Evolutionary conservation across 2,329 filamentous ascomycete genomes (phyloP), one percentile per base, ranked within the genome.

Genomic region (Stromatinia cepivora): DNA sequence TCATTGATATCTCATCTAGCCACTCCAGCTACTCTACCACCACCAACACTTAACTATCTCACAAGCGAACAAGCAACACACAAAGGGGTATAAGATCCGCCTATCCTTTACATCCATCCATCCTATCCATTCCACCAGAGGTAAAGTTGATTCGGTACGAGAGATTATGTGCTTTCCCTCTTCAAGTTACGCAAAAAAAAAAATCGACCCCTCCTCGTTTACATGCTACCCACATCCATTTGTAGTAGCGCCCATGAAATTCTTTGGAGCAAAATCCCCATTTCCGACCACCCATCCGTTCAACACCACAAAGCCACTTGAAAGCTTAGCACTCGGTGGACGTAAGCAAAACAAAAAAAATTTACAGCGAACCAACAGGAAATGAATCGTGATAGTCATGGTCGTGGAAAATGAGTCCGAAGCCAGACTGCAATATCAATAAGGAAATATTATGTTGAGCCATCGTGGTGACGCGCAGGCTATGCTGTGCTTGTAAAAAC

Each of bases 371-470:
- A 68, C 28, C 39, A 52, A 42, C 39, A 36, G 20, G 54, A 56
- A 56, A 64, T 22, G 22, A 56, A 45, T 68, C 66, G 50, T 68
- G 50, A 56, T 58, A 68, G 66, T 68, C 66, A 36, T 68, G 50
- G 66, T 64, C 58, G n/a, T 68, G 56, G 58, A 54, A 64, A 46
- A 48, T 39, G 25, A 53, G 62, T 22, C 50, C 36, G 36, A 65
- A 65, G n/a, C 36, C 36, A 65, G 62, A 56, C 46, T 20, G 15
- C 46, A 45, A 45, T 17, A 56, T 34, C 50, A 56, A 34, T 52
- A 53, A 52, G 28, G 48, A 68, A 56, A 54, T 45, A 64, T 57
- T 45, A 68, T 63, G 58, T 50, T 46, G 39, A 39, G 46, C 61
- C 61, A 31, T 63, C n/a, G 46, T 52, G 61, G 61, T 63, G 46